Evolutionary conservation across 1,284 basidiomycete genomes (phyloP), one percentile per base, ranked within the genome.

Genomic region (Fomes fomentarius): DNA sequence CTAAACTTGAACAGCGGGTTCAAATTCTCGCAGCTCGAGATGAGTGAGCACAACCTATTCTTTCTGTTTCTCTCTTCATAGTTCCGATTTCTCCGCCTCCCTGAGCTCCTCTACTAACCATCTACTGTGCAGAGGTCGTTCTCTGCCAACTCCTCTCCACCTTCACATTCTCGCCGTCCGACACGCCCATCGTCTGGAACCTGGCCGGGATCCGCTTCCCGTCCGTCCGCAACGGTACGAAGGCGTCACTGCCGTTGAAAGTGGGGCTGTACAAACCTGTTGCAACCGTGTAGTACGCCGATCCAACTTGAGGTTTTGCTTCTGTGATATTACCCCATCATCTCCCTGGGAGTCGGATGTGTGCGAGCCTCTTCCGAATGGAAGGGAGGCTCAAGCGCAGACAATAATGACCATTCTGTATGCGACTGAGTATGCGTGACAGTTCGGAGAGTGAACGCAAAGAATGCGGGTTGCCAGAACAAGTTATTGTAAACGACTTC

Each of bases 121-220:
- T 4, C 24, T 2, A 8, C 7, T 24, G 39, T 40, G 15, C 40
- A 56, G 54, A 56, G 45, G 49, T 56, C 40, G 26, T 52, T 10
- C 21, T 55, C 3, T 46, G 43, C 31, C 21, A 43, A 6, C 26
- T 55, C 6, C 54, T 55, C 4, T 7, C 35, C 12, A 55, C 47
- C 31, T 55, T 55, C 25, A 50, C 54, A 6, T 55, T 55, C n/a
- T 30, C 43, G 26, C 28, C 45, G 0, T 55, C 54, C 14, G 48
- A 25, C 19, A 50, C 46, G 44, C 28, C 30, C 19, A 37, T 55
- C 35, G 21, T 28, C n/a, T 55, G 54, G 54, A 55, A 55, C 45
- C 22, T 55, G 14, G 17, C 43, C 5, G 39, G 28, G 0, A 39
- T 55, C 12, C 33, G 39, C 10, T 55, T 35, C 28, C 48, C 54